Base-by-base conservation (phyloP, 164 flowering plant species). In the Warburgia ugandensis region DNA sequence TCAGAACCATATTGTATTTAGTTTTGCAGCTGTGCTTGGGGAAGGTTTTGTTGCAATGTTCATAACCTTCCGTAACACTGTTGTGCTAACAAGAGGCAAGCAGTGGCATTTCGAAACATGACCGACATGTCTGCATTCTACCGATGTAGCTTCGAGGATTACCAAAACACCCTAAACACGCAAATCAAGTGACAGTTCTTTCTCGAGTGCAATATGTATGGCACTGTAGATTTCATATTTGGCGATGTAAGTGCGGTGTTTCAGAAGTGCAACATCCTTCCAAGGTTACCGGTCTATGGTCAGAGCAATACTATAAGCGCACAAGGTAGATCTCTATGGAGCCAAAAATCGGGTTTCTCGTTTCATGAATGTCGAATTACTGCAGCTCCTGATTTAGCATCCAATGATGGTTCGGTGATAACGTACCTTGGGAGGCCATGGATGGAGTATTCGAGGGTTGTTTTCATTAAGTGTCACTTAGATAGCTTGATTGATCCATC, bases 161-260 rank as follows among this genome's bases (percentile, higher is more conserved):
- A 73, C 50, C 92, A 83, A 62, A 87, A 83, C 72, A 80, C 85
- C 2, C 69, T 83, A 35, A 77, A 81, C 47, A 83, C 70, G 22
- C 71, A 81, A 45, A 65, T 79, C 3, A 63, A 68, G 1, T 47
- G 85, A 1, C 92, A 84, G 50, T 80, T 84, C 58, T 84, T 66
- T 45, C 59, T 72, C 1, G 80, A 84, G 25, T 78, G 87, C 19
- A 70, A 73, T 58, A 73, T 83, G 9, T 72, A 71, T 14, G 86
- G 84, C 2, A 83, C 90, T 0, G 78, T 80, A 0, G 91, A 83
- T 45, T 80, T 78, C 68, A 74, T 83, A 4, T 83, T 80, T 21
- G 90, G 90, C 0, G 73, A 83, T 19, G 81, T 86, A 0, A 80
- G 78, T 0, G 86, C 62, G 0, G 84, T 80, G 0, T 33, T 82